Conservation (phyloP, 1,284 basidiomycete genomes). For the Cystobasidium pallidum region DNA sequence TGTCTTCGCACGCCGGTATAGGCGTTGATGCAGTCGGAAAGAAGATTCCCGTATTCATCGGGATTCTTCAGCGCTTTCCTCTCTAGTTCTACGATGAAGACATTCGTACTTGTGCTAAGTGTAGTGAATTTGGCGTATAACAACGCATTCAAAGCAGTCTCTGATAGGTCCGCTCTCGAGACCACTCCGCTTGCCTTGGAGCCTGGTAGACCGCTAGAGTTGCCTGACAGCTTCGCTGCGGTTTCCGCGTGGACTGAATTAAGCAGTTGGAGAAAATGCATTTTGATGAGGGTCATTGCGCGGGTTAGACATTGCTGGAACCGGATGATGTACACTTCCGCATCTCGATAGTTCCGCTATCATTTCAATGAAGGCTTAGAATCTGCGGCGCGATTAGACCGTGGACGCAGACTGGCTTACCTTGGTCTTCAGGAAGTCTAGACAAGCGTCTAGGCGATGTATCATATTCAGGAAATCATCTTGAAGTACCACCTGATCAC, state of each 20-base stretch:
- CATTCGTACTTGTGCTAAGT: constrained; percentile 64
- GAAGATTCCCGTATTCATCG: constrained; percentile 72
- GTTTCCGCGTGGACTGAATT: constrained; percentile 74
- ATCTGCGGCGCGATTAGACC: not conserved
- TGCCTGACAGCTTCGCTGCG: constrained; percentile 70
- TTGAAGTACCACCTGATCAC: constrained; percentile 82
- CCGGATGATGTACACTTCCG: constrained; percentile 84
- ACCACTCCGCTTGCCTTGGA: not conserved
- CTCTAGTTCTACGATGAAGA: constrained; percentile 81
- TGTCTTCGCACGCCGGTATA: constrained; percentile 74
- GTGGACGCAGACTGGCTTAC: constrained; percentile 62
- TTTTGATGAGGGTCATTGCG: constrained; percentile 92
- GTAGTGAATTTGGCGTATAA: constrained; percentile 86
- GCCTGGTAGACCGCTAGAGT: constrained; percentile 58
- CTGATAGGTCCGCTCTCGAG: constrained; percentile 69
- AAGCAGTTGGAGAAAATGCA: constrained; percentile 84
- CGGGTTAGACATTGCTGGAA: constrained; percentile 95
- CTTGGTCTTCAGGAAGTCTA: constrained; percentile 80
- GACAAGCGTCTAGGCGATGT: constrained; percentile 85
- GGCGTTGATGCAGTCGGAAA: constrained; percentile 79
- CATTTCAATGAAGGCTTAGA: not conserved
- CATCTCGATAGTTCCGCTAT: constrained; percentile 86
- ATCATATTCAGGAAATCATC: constrained; percentile 92
- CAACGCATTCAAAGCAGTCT: constrained; percentile 78
- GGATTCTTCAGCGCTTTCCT: constrained; percentile 69